These are phyloP conservation scores for Mycena filopes DNA, from an alignment of 768 basidiomycete genomes.

Conservation along the genomic window DNA sequence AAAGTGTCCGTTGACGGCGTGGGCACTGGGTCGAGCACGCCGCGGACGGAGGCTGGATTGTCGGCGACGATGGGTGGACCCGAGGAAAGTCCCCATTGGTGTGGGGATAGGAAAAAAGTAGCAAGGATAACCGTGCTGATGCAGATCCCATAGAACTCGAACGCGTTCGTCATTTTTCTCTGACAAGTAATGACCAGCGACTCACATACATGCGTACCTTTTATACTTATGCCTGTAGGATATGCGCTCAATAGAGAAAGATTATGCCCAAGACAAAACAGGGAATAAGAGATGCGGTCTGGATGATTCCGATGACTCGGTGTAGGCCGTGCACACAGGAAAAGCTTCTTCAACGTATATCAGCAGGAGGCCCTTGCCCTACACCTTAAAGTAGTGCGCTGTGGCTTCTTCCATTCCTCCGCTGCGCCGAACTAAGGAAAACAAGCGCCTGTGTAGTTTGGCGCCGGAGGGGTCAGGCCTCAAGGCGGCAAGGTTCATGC, in stretches of 20 bases:
- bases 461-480: not conserved
- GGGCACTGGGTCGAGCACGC: constrained; percentile 16
- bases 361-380: not conserved
- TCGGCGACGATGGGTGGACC: not conserved
- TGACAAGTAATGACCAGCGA: constrained; percentile 15
- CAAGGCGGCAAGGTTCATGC: not conserved
- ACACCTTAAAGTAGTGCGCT: constrained; percentile 11
- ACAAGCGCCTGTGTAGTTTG: not conserved
- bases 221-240: constrained; percentile 23
- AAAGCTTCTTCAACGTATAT: constrained; percentile 19
- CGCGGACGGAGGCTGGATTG: constrained; percentile 9
- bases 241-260: constrained; percentile 16
- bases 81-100: not conserved
- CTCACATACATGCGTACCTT: constrained; percentile 24
- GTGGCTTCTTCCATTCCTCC: not conserved
- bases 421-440: not conserved
- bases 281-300: constrained; percentile 13
- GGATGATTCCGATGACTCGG: constrained; percentile 12
- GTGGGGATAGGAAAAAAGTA: constrained; percentile 6
- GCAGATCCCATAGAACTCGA: constrained; percentile 30
- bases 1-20: constrained; percentile 20
- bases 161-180: constrained; percentile 20
- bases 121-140: constrained; percentile 17
- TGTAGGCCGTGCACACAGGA: constrained; percentile 9
- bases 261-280: constrained; percentile 4